phyloP scores from a whole-genome alignment of 345 rosid genomes.

The Salix exigua region DNA sequence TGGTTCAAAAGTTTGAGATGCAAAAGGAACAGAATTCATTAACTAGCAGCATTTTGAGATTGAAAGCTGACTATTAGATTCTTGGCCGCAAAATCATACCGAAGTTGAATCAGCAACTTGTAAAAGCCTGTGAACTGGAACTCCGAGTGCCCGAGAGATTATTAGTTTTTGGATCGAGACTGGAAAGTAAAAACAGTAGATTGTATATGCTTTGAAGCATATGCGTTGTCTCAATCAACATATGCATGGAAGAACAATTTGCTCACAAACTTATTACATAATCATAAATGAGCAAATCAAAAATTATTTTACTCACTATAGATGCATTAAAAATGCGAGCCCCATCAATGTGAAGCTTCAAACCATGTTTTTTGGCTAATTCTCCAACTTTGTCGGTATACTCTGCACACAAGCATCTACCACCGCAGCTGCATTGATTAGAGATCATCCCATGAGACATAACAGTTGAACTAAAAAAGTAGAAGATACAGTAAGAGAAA shows the following conservation, averaged over 20 bases:
- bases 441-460: constrained; percentile 3
- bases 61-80: background rate
- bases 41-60: background rate
- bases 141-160: constrained; percentile 69
- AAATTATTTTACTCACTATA: constrained; percentile 48
- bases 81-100: constrained; percentile 27
- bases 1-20: constrained; percentile 21
- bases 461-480: background rate
- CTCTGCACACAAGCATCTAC: constrained; percentile 68
- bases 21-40: background rate
- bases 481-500: background rate
- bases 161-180: constrained; percentile 14
- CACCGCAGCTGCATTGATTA: constrained; percentile 63
- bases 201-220: background rate
- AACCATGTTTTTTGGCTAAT: constrained; percentile 68
- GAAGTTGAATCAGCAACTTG: constrained; percentile 87
- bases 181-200: background rate
- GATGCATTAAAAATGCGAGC: constrained; percentile 96
- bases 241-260: background rate
- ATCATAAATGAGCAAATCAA: background rate
- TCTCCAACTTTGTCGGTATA: constrained; percentile 72
- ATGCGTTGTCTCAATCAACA: background rate
- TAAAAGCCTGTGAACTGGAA: constrained; percentile 74
- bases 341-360: constrained; percentile 94
- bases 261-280: background rate